Conservation (phyloP, 345 rosid genomes). For the Excoecaria cochinchinensis region DNA sequence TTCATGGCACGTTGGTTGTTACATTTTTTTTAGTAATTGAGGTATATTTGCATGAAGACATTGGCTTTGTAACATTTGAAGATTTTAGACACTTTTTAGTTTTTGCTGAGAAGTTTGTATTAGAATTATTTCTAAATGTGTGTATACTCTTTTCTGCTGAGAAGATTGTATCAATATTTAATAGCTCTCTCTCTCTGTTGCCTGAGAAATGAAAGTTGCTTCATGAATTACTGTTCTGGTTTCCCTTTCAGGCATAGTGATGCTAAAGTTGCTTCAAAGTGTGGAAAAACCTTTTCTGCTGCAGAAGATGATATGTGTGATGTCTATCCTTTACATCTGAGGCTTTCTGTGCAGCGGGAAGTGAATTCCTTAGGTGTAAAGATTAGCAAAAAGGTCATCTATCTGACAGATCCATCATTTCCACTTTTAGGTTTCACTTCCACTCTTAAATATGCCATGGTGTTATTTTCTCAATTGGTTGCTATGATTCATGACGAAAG, state of each 20-base stretch:
- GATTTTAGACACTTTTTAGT: neutral
- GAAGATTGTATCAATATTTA: conserved; percentile 14
- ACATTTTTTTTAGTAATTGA: neutral
- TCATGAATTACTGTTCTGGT: conserved; percentile 17
- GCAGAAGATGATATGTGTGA: conserved; percentile 91
- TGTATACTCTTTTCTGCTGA: neutral
- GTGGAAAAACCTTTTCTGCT: conserved; percentile 63
- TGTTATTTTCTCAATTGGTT: neutral
- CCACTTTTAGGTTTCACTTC: conserved; percentile 10
- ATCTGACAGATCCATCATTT: neutral
- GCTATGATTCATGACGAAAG: neutral
- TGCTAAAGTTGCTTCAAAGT: conserved; percentile 63
- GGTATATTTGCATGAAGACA: neutral
- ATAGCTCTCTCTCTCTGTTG: neutral
- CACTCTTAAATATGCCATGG: neutral
- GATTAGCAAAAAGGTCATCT: conserved; percentile 80
- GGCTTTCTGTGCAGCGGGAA: conserved; percentile 71
- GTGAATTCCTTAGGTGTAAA: conserved; percentile 68
- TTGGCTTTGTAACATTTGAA: neutral
- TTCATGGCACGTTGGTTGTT: neutral
- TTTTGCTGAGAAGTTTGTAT: neutral
- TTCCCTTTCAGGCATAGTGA: conserved; percentile 66
- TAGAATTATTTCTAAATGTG: neutral
- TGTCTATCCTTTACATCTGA: conserved; percentile 89
- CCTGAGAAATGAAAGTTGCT: conserved; percentile 7